Evolutionary conservation across 805 yeast genomes (phyloP).

Genomic region (Saccharomycopsis babjevae): DNA sequence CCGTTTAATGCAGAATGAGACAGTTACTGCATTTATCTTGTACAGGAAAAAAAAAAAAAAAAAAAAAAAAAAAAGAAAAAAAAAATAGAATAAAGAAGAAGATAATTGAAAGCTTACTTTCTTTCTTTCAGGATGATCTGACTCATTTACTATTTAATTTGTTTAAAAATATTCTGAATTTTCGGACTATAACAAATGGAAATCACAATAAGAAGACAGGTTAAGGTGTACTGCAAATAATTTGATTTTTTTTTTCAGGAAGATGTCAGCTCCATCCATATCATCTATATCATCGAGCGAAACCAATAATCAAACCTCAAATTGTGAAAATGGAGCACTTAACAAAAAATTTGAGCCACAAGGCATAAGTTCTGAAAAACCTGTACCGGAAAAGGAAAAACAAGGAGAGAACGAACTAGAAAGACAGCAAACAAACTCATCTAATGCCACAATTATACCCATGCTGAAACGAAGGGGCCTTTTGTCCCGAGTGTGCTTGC

Average conservation of each 20-base stretch:
- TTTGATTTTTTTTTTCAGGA: not conserved
- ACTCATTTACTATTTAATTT: no score
- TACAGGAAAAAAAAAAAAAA: not conserved
- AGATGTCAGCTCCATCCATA: not conserved
- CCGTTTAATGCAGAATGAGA: not conserved
- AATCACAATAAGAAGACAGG: not conserved
- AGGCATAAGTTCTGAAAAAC: not conserved
- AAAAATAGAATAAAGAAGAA: not conserved
- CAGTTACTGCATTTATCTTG: not conserved
- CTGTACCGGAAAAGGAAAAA: not conserved
- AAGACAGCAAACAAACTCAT: not conserved
- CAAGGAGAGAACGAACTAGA: not conserved
- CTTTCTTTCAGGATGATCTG: not conserved
- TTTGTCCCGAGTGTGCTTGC: conserved; percentile 36
- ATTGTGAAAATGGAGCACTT: not conserved
- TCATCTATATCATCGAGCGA: not conserved
- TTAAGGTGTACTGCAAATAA: not conserved
- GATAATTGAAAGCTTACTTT: not conserved
- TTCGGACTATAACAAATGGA: not conserved
- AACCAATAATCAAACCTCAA: not conserved
- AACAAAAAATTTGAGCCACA: not conserved
- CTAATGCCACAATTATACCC: conserved; percentile 24
- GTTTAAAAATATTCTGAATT: not conserved
- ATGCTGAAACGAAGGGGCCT: conserved; percentile 47
- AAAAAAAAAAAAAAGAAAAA: not conserved